Evolutionary conservation across 192 early-diverging fungal genomes (phyloP).

Genomic region (Allomyces javanicus): DNA sequence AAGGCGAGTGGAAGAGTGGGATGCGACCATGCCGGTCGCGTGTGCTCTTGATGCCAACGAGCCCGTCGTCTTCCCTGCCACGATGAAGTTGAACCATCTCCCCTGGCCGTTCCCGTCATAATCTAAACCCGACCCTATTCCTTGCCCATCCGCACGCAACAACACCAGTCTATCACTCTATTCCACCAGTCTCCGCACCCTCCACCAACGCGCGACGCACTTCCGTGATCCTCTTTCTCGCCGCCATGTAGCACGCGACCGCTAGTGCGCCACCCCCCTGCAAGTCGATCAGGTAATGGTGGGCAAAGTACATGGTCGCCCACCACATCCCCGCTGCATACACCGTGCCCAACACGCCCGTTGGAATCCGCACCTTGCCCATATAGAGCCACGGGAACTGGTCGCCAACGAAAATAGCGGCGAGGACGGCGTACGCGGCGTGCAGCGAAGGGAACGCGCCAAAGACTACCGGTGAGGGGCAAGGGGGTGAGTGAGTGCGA

Average conservation of each 20-base stretch:
- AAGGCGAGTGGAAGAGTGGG: too few species aligned
- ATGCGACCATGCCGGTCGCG: too few species aligned
- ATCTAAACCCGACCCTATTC: too few species aligned
- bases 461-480: slow-evolving; percentile 19
- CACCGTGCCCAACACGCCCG: slow-evolving; percentile 15
- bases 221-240: too few species aligned
- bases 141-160: too few species aligned
- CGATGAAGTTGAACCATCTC: too few species aligned
- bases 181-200: too few species aligned
- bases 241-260: not conserved
- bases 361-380: not conserved
- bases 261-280: slow-evolving; percentile 23
- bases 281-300: slow-evolving; percentile 54
- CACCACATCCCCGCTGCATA: slow-evolving; percentile 61
- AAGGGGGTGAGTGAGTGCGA: not conserved
- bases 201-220: too few species aligned
- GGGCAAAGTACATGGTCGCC: slow-evolving; percentile 56
- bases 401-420: slow-evolving; percentile 30
- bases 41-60: too few species aligned
- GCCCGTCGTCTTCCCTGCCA: too few species aligned
- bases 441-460: slow-evolving; percentile 58
- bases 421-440: slow-evolving; percentile 43
- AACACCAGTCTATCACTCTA: too few species aligned
- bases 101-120: too few species aligned
- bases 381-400: slow-evolving; percentile 1